Base-by-base conservation (phyloP, 2,329 filamentous ascomycete genomes). In the Stagonosporopsis rhizophila region DNA sequence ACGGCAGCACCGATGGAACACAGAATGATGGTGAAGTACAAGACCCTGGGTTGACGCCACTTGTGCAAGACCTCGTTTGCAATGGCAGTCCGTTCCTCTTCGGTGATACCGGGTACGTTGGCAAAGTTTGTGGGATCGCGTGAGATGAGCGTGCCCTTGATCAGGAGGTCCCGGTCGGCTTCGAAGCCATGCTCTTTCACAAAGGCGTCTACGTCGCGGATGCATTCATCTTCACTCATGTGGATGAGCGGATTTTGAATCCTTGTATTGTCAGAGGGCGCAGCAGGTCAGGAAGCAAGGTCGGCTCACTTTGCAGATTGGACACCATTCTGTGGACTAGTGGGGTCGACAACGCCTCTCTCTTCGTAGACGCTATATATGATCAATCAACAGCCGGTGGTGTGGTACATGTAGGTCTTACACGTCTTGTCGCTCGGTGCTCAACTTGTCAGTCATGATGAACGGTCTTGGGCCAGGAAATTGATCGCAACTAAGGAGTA, bases 1-100 rank as follows among this genome's bases (percentile, higher is more conserved):
- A 89, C 85, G 15, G 86, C 86, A 12, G 87, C 87, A 40, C 85
- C 87, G 53, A 89, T 83, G 23, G 87, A 89, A 71, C 85, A 88
- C 19, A 85, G 83, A 9, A 84, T 77, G 59, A 90, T 87, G 42
- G 87, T 89, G 57, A 88, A 79, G 73, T 87, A 87, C 5, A 91
- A 79, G 19, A 81, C 79, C 62, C 66, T 78, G 0, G 87, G 87
- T 32, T 67, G 62, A 17, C 88, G 82, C 57, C 88, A 90, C 67
- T 85, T 87, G 19, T 79, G 80, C 83, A 86, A 41, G 22, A 59
- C 51, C 40, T 68, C 66, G n/a, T 64, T 64, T 20, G 54, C 46
- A 28, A 68, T 58, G 6, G 60, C 56, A 34, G 55, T 28, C 25
- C 54, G 62, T 23, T 68, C 66, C 0, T 59, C 58, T 35, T 68